Evolutionary conservation across 352 stramenopile species (phyloP).

Genomic region (Phytophthora sansomeana): DNA sequence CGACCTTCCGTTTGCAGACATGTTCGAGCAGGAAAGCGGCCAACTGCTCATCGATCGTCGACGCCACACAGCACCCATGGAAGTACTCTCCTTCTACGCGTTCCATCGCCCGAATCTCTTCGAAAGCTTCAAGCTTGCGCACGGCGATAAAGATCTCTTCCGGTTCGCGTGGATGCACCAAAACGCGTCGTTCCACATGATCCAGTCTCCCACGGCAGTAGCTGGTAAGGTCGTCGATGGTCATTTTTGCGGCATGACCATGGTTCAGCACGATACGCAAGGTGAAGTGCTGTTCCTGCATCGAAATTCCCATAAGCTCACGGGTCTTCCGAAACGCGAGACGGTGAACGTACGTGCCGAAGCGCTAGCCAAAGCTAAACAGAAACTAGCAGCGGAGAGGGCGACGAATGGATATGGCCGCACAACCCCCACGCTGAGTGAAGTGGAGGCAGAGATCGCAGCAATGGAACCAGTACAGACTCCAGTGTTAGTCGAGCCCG

Average conservation of each 20-base stretch:
- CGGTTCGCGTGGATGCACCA: constrained; percentile 63
- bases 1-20: constrained; percentile 48
- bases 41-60: constrained; percentile 58
- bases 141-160: constrained; percentile 72
- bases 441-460: constrained; percentile 28
- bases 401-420: constrained; percentile 13
- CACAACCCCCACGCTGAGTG: constrained; percentile 25
- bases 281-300: constrained; percentile 61
- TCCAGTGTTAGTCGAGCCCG: neutral
- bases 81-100: constrained; percentile 47
- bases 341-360: constrained; percentile 1
- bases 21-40: constrained; percentile 75
- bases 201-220: constrained; percentile 44
- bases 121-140: constrained; percentile 45
- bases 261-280: constrained; percentile 50
- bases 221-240: constrained; percentile 43
- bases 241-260: constrained; percentile 62
- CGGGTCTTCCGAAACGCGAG: constrained; percentile 7
- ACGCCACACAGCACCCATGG: constrained; percentile 40
- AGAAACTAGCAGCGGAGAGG: constrained; percentile 18
- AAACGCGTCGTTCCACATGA: constrained; percentile 60
- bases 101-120: constrained; percentile 55
- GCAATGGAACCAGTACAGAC: constrained; percentile 14
- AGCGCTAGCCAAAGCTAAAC: constrained; percentile 20
- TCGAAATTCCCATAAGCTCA: constrained; percentile 61